Evolutionary conservation across 352 stramenopile species (phyloP).

Genomic region (Phytopythium cucurbitacearum): DNA sequence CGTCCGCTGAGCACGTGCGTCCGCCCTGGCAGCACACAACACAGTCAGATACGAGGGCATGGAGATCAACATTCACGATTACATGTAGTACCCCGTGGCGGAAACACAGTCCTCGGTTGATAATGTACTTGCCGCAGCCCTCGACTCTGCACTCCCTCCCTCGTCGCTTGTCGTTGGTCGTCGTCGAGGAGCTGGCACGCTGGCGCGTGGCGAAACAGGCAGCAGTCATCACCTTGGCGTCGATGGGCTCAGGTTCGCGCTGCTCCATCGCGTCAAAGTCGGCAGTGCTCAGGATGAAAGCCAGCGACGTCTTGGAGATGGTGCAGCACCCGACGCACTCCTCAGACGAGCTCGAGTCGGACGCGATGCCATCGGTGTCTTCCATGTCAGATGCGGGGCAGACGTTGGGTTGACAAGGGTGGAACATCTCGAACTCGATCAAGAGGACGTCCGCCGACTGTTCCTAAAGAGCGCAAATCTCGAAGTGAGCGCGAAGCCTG

Average conservation of each 20-base stretch:
- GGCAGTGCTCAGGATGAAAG: constrained; percentile 17
- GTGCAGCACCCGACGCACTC: not conserved
- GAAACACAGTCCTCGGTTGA: constrained; percentile 40
- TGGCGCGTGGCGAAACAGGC: not conserved
- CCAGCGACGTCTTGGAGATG: constrained; percentile 12
- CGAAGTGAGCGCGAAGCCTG: no score
- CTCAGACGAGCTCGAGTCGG: no score
- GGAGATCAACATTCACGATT: not conserved
- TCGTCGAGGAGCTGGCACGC: not conserved
- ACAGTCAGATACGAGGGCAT: constrained; percentile 3
- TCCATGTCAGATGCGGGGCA: no score
- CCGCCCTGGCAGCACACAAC: constrained; percentile 14
- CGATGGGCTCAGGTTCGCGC: constrained; percentile 1
- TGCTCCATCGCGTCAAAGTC: no score
- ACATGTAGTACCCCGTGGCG: constrained; percentile 28
- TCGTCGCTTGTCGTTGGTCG: constrained; percentile 22
- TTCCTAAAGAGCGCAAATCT: no score
- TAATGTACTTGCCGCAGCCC: constrained; percentile 41
- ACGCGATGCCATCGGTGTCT: no score
- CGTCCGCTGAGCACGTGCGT: constrained; percentile 25
- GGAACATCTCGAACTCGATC: no score
- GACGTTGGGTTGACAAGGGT: no score
- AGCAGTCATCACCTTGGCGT: not conserved
- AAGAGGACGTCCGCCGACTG: no score
- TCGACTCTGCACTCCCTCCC: constrained; percentile 24